phyloP scores from a whole-genome alignment of 495 filamentous ascomycete species.

The Xeromyces bisporus region DNA sequence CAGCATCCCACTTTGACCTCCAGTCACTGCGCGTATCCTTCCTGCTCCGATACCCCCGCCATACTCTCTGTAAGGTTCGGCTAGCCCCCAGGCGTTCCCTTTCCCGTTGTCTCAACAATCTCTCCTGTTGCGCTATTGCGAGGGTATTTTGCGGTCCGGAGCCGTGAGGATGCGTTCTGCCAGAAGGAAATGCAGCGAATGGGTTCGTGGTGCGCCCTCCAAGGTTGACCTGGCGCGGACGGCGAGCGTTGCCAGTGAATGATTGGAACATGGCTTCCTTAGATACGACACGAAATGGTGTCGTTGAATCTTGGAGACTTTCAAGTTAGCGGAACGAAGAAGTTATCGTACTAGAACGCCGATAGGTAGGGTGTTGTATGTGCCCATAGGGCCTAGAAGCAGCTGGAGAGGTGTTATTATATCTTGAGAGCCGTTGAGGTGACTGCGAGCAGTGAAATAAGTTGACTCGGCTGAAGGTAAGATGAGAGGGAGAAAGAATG shows the following conservation, averaged over 20 bases:
- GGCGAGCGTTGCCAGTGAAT: slow-evolving; percentile 76
- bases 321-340: no score
- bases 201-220: slow-evolving; percentile 69
- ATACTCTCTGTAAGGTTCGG: slow-evolving; percentile 58
- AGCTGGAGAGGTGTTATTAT: no score
- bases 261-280: slow-evolving; percentile 57
- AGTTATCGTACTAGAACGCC: no score
- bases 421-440: neutral
- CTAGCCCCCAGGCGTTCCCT: slow-evolving; percentile 60
- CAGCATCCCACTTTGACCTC: slow-evolving; percentile 51
- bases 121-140: slow-evolving; percentile 71
- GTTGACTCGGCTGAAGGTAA: no score
- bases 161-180: slow-evolving; percentile 23
- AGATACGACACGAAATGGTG: neutral
- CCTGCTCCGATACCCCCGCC: slow-evolving; percentile 62
- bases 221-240: slow-evolving; percentile 81
- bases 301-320: no score
- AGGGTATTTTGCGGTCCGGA: slow-evolving; percentile 57
- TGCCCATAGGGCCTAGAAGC: no score
- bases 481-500: no score
- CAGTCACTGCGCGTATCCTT: slow-evolving; percentile 37
- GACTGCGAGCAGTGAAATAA: neutral
- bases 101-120: slow-evolving; percentile 63
- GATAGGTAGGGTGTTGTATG: no score
- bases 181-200: slow-evolving; percentile 40